Percentiles rank a stretch among this genome's conserved stretches.
Evolutionary conservation across 805 yeast genomes (phyloP).

Genomic region (Wickerhamiella cacticola): DNA sequence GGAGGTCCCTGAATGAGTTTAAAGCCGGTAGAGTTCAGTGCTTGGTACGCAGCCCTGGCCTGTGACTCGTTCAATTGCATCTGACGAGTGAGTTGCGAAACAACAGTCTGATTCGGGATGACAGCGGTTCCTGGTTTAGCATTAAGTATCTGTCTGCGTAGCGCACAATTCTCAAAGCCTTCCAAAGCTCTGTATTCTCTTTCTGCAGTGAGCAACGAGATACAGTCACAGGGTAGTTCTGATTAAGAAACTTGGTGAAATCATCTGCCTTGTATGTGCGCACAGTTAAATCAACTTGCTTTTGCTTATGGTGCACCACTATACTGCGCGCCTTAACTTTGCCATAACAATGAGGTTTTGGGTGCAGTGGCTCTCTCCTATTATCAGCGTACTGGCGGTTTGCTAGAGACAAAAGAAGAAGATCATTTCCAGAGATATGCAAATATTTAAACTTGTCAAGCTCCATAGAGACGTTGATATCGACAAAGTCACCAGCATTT

Average conservation of each 20-base stretch:
- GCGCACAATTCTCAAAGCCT: slow-evolving; percentile 73
- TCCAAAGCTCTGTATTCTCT: slow-evolving; percentile 78
- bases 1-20: slow-evolving; percentile 95
- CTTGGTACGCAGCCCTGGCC: slow-evolving; percentile 74
- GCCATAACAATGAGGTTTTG: slow-evolving; percentile 52
- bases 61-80: slow-evolving; percentile 76
- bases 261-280: slow-evolving; percentile 43
- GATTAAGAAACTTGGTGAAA: slow-evolving; percentile 45
- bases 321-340: slow-evolving; percentile 51
- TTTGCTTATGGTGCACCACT: slow-evolving; percentile 31
- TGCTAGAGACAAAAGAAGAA: slow-evolving; percentile 48
- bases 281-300: slow-evolving; percentile 64
- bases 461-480: slow-evolving; percentile 63
- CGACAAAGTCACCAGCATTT: slow-evolving; percentile 76
- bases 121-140: slow-evolving; percentile 47
- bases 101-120: slow-evolving; percentile 26
- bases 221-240: slow-evolving; percentile 52
- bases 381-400: background rate
- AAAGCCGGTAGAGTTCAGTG: slow-evolving; percentile 60
- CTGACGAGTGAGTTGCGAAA: slow-evolving; percentile 35
- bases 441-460: slow-evolving; percentile 40
- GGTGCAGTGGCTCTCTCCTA: background rate
- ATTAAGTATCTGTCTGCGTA: slow-evolving; percentile 49
- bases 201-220: slow-evolving; percentile 84
- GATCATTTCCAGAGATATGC: slow-evolving; percentile 60